Base-by-base conservation (phyloP, 2,329 filamentous ascomycete species). In the Diaporthe citri region DNA sequence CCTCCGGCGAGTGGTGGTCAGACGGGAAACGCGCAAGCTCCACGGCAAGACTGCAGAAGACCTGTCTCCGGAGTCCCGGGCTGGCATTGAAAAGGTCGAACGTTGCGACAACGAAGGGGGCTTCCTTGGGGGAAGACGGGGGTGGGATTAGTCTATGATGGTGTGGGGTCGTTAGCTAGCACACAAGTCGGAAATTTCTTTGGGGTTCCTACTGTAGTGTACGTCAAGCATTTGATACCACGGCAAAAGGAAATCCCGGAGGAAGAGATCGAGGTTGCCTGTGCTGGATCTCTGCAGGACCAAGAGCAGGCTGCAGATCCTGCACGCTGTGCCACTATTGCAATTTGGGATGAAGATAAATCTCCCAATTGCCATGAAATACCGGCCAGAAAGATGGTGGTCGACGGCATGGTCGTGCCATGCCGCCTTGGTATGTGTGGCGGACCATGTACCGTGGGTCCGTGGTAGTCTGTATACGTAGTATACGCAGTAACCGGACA, bases 291-390 rank as follows among this genome's bases (percentile, higher is more conserved):
- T 69, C 46, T 69, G 64, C 64, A 69, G 64, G 31, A 69, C 64
- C 64, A 69, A 69, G 64, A 69, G 64, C 48, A 69, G 48, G 46
- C 46, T n/a, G 64, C 64, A 69, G 64, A 55, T 69, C 48, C 34
- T 55, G 46, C 34, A 55, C 15, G 48, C 64, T 41, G 64, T 69
- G 48, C 64, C 64, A 69, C 48, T 62, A 17, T 55, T 31, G 64
- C n/a, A 55, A 41, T 41, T 69, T 55, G 46, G 10, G 64, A 55
- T n/a, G 15, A 31, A 12, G 48, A 41, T 41, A 15, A 41, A 28
- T 36, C 31, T 67, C 39, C 46, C 64, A 52, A 52, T 52, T 39
- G 64, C 31, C 46, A 52, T 67, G 28, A 51, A 20, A 52, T 28
- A 28, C 46, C 20, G 64, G 31, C 64, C 46, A 28, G 31, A 28